phyloP scores from a whole-genome alignment of 2,329 filamentous ascomycete genomes.

The Colletotrichum liaoningense region DNA sequence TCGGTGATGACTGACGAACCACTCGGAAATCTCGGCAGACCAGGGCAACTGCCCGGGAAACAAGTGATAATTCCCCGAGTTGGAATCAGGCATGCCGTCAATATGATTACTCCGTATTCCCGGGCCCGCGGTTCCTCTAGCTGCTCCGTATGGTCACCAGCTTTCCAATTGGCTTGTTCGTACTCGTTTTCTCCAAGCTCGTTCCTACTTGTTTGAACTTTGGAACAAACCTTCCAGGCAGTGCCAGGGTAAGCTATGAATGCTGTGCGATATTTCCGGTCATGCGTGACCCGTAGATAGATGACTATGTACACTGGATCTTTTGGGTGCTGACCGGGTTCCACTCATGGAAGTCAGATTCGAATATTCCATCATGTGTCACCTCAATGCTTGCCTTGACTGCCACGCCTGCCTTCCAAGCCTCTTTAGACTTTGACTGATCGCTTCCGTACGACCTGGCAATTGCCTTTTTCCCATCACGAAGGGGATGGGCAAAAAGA shows the following conservation, averaged over 20 bases:
- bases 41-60: background rate
- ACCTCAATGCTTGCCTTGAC: background rate
- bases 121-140: background rate
- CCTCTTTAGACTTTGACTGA: too few species aligned
- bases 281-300: too few species aligned
- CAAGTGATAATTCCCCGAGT: background rate
- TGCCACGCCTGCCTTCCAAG: too few species aligned
- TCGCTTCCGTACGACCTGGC: background rate
- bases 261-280: constrained; percentile 5
- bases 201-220: background rate
- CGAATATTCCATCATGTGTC: constrained; percentile 14
- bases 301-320: background rate
- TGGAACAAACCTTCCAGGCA: background rate
- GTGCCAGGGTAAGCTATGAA: background rate
- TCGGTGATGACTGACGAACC: background rate
- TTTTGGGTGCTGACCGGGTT: constrained; percentile 25
- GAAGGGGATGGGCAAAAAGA: background rate
- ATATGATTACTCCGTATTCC: background rate
- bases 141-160: background rate
- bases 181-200: background rate
- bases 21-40: background rate
- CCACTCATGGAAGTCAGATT: constrained; percentile 24
- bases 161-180: background rate
- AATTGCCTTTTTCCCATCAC: background rate
- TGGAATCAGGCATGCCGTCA: background rate